phyloP scores from a whole-genome alignment of 2,329 filamentous ascomycete genomes.

The Aspergillus sp. region DNA sequence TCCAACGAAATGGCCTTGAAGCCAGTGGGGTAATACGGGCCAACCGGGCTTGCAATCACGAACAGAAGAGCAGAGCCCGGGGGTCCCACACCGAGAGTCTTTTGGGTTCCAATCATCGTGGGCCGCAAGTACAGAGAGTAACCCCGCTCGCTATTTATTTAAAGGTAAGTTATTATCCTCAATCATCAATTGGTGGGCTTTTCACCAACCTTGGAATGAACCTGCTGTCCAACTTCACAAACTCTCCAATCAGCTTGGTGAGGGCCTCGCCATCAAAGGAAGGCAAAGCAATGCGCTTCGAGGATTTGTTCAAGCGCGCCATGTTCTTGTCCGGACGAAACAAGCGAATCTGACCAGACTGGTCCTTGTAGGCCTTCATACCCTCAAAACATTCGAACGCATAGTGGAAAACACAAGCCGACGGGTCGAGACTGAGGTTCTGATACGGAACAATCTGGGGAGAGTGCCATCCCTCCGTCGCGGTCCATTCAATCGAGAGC shows the following conservation, averaged over 20 bases:
- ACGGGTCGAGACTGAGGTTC: conserved; percentile 93
- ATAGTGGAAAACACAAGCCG: conserved; percentile 97
- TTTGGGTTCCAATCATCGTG: conserved; percentile 96
- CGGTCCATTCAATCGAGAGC: conserved; percentile 92
- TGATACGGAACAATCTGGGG: conserved; percentile 91
- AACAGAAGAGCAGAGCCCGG: conserved; percentile 89
- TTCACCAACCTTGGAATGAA: conserved; percentile 76
- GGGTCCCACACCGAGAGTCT: conserved; percentile 87
- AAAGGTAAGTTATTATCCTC: background rate
- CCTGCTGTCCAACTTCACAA: conserved; percentile 77
- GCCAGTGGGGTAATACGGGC: conserved; percentile 95
- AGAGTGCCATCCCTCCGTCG: conserved; percentile 76
- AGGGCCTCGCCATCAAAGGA: conserved; percentile 74
- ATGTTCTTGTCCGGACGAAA: conserved; percentile 98
- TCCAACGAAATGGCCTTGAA: conserved; percentile 97
- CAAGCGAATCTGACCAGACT: conserved; percentile 72
- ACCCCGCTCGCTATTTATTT: conserved; percentile 58
- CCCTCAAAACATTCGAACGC: conserved; percentile 98
- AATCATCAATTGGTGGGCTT: background rate
- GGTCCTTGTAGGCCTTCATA: conserved; percentile 98
- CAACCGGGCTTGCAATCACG: conserved; percentile 93
- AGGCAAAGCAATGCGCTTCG: conserved; percentile 87
- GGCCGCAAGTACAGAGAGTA: conserved; percentile 96
- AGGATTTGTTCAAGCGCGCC: conserved; percentile 87
- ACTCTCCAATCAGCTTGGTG: conserved; percentile 77